Evolutionary conservation across 2,329 filamentous ascomycete species (phyloP), one percentile per base, ranked within the genome.

Genomic region (Colletotrichum viniferum): DNA sequence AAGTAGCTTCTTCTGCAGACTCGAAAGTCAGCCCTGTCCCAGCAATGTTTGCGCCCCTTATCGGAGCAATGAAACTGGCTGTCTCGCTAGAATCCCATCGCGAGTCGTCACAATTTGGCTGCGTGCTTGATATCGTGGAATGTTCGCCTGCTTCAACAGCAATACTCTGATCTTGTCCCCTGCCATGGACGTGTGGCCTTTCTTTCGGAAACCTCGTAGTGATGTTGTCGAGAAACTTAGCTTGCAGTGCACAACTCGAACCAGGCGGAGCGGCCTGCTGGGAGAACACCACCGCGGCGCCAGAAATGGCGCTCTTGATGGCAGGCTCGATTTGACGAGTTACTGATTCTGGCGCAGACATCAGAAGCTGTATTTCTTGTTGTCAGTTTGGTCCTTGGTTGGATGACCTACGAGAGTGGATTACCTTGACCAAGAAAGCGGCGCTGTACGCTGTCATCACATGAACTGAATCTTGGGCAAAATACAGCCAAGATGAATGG

Each of bases 371-470:
- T 13, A 18, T 58, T 21, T 7, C 9, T n/a, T 2, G 16, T 7
- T n/a, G 32, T 61, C 10, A 61, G 58, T 13, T 7, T 5, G 3
- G 26, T 36, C 4, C 28, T 6, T 7, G 1, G 5, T 1, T 3
- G 14, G 3, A 34, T 18, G 16, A 61, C 1, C 12, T 13, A 30
- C 2, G 30, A 61, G 4, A n/a, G 8, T 61, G 14, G 5, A 21
- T 3, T 24, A 83, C 82, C 77, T 85, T 86, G 61, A 85, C 81
- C 4, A 85, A 77, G 68, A 85, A 85, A 4, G 84, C 82, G 14
- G 84, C 82, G n/a, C 83, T 81, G 73, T 86, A 85, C 4, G 85
- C 85, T 18, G 82, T 83, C 85, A 86, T 86, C 16, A 85, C 83
- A 75, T 86, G 85, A 7, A 86, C 79, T 2, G 84, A 85, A 67